phyloP scores from a whole-genome alignment of 164 flowering plant species.

The Taxillus chinensis region DNA sequence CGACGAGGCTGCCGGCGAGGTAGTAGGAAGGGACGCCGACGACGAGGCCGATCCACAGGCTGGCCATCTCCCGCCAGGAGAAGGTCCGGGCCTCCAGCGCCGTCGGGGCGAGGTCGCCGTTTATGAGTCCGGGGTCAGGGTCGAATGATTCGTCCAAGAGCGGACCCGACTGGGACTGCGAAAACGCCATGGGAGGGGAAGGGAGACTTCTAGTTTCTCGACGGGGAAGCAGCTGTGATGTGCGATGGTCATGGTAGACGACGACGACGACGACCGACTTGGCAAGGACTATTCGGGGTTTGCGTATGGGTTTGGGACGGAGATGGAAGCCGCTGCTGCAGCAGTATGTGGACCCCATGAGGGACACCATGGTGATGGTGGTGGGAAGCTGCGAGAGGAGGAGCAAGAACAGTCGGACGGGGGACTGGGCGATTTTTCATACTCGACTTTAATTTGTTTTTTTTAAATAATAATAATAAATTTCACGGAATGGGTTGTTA shows the following conservation, averaged over 20 bases:
- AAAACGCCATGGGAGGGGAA: conserved; percentile 27
- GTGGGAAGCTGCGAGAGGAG: conserved; percentile 27
- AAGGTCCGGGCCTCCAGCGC: conserved; percentile 32
- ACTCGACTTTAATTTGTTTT: too few relatives aligned
- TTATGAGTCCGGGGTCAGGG: conserved; percentile 44
- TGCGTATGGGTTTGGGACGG: not conserved
- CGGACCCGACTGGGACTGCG: not conserved
- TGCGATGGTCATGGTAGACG: not conserved
- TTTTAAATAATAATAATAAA: too few relatives aligned
- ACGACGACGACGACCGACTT: not conserved
- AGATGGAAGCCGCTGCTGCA: conserved; percentile 1
- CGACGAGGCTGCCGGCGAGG: conserved; percentile 90
- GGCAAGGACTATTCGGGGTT: not conserved
- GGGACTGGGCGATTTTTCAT: too few relatives aligned
- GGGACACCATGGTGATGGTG: conserved; percentile 18
- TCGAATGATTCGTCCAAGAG: conserved; percentile 14
- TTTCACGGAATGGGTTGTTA: too few relatives aligned
- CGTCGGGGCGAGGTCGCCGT: conserved; percentile 70
- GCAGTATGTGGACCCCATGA: conserved; percentile 3
- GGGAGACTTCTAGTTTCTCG: conserved; percentile 14
- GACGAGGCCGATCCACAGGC: conserved; percentile 83
- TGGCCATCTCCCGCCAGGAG: conserved; percentile 66
- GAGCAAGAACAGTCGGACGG: conserved; percentile 5
- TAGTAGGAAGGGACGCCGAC: conserved; percentile 84
- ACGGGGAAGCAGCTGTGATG: not conserved